A percentile compares a stretch with the other conserved stretches of the same genome.
These are phyloP conservation scores for Onygena corvina DNA, from an alignment of 2,329 filamentous ascomycete genomes.

Conservation along the genomic window DNA sequence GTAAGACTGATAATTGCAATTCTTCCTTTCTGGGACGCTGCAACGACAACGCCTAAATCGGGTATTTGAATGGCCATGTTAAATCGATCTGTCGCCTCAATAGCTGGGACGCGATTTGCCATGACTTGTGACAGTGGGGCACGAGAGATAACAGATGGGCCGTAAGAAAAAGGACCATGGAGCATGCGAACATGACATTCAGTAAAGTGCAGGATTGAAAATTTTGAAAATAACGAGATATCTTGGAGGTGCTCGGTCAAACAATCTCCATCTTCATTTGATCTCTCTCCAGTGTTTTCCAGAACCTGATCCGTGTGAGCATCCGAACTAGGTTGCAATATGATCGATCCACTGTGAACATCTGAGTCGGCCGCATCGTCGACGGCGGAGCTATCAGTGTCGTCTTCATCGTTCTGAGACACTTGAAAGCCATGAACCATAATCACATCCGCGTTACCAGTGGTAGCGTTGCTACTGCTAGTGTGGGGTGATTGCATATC, in stretches of 20 bases:
- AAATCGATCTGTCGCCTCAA: constrained; percentile 37
- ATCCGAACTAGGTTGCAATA: neutral
- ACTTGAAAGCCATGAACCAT: neutral
- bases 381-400: neutral
- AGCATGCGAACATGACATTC: constrained; percentile 30
- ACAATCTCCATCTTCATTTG: neutral
- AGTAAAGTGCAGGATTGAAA: constrained; percentile 34
- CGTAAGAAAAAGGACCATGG: constrained; percentile 23
- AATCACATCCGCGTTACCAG: neutral
- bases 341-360: neutral
- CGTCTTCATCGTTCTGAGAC: neutral
- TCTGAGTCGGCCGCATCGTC: neutral
- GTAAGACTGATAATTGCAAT: constrained; percentile 45
- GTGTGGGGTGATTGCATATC: neutral
- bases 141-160: constrained; percentile 24
- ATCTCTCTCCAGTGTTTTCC: neutral
- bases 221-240: constrained; percentile 17
- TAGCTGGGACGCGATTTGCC: constrained; percentile 19
- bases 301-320: neutral
- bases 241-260: neutral
- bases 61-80: constrained; percentile 49
- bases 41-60: constrained; percentile 46
- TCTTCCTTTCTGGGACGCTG: constrained; percentile 47
- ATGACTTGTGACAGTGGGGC: constrained; percentile 23
- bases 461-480: neutral